These are phyloP conservation scores for Phaeotremella skinneri DNA, from an alignment of 768 basidiomycete genomes.

Conservation along the genomic window DNA sequence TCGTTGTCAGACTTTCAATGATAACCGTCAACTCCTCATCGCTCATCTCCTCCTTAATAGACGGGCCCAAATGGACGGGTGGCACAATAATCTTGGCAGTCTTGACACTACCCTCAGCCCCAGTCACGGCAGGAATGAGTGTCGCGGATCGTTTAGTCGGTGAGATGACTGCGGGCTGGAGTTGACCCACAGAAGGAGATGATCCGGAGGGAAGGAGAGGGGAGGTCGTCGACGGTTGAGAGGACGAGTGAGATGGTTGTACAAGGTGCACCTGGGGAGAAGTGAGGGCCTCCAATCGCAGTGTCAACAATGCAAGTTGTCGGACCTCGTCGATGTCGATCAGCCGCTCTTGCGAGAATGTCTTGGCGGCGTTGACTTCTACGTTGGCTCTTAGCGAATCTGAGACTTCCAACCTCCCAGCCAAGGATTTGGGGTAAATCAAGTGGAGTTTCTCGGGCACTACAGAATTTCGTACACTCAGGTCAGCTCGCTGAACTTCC, in stretches of 20 bases:
- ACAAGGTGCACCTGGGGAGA: slow-evolving; percentile 56
- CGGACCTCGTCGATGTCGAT: slow-evolving; percentile 65
- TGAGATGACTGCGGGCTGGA: slow-evolving; percentile 54
- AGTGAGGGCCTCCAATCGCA: slow-evolving; percentile 72
- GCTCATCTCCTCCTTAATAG: slow-evolving; percentile 65
- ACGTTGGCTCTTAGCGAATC: slow-evolving; percentile 46
- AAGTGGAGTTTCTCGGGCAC: slow-evolving; percentile 81
- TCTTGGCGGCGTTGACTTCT: slow-evolving; percentile 38
- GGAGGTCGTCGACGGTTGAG: slow-evolving; percentile 19
- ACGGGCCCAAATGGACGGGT: slow-evolving; percentile 54
- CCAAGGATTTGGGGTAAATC: slow-evolving; percentile 73
- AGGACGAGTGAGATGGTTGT: slow-evolving; percentile 54
- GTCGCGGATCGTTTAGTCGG: not conserved
- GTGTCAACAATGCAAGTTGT: slow-evolving; percentile 67
- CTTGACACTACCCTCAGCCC: not conserved
- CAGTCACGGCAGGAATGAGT: not conserved
- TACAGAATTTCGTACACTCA: slow-evolving; percentile 18
- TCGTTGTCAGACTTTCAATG: slow-evolving; percentile 70
- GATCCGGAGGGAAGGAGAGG: slow-evolving; percentile 53
- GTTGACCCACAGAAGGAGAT: slow-evolving; percentile 60
- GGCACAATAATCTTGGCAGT: not conserved
- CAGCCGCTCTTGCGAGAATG: slow-evolving; percentile 29
- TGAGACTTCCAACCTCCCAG: slow-evolving; percentile 64
- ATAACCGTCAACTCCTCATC: slow-evolving; percentile 71
- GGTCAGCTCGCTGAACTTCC: too few species aligned